phyloP scores from a whole-genome alignment of 768 basidiomycete genomes.

The Trametes villosa region DNA sequence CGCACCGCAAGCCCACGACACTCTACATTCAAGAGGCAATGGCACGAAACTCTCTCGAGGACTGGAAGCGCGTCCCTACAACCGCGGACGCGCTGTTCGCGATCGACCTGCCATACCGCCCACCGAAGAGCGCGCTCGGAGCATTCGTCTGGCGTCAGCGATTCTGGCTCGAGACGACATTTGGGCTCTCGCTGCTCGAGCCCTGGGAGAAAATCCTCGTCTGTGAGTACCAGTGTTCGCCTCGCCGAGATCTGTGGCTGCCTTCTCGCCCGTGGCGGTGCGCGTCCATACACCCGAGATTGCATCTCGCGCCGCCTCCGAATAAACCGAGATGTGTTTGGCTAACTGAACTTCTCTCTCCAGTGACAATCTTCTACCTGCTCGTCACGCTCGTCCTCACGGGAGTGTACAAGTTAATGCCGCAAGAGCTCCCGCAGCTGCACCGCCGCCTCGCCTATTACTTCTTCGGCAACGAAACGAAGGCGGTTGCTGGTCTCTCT shows the following conservation, averaged over 20 bases:
- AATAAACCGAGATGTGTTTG: no score
- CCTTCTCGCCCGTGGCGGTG: not conserved
- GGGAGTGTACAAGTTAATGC: slow-evolving; percentile 58
- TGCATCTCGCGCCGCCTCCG: no score
- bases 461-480: slow-evolving; percentile 53
- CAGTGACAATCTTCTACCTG: slow-evolving; percentile 47
- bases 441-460: slow-evolving; percentile 60
- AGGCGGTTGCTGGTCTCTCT: slow-evolving; percentile 1
- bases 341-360: not conserved
- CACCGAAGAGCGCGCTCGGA: slow-evolving; percentile 28
- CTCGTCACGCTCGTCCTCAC: slow-evolving; percentile 50
- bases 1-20: not conserved
- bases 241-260: not conserved
- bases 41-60: slow-evolving; percentile 24
- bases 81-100: slow-evolving; percentile 27
- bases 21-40: not conserved
- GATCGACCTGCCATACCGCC: slow-evolving; percentile 34
- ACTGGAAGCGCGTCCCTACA: slow-evolving; percentile 28
- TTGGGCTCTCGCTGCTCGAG: slow-evolving; percentile 63
- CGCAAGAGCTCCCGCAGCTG: slow-evolving; percentile 54
- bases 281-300: not conserved
- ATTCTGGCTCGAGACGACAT: slow-evolving; percentile 61
- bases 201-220: slow-evolving; percentile 70
- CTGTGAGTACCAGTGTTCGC: slow-evolving; percentile 43
- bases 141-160: slow-evolving; percentile 53